A percentile compares a stretch with the other conserved stretches of the same genome.
Evolutionary conservation across 352 stramenopile genomes (phyloP).

Genomic region (Achlya hypogyna): DNA sequence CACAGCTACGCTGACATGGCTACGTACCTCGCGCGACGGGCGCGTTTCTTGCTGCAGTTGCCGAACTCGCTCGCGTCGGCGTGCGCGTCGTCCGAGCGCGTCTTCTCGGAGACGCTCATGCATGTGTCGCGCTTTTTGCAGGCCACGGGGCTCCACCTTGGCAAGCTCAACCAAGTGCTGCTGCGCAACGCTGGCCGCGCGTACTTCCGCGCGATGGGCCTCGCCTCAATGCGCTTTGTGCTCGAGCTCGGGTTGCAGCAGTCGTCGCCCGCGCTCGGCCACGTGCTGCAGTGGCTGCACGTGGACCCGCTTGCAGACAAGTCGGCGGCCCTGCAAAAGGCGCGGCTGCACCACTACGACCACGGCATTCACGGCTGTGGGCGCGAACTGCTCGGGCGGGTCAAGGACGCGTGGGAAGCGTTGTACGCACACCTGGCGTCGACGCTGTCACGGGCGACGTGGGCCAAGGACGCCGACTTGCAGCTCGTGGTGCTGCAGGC

Average conservation of each 20-base stretch:
- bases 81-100: conserved; percentile 59
- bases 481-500: conserved; percentile 74
- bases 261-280: conserved; percentile 27
- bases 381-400: conserved; percentile 63
- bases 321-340: background rate
- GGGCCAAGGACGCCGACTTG: conserved; percentile 66
- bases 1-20: conserved; percentile 76
- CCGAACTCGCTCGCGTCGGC: conserved; percentile 54
- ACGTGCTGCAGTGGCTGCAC: conserved; percentile 25
- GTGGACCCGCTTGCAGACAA: background rate
- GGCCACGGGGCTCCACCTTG: conserved; percentile 17
- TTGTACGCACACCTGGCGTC: conserved; percentile 71
- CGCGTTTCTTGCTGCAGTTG: conserved; percentile 74
- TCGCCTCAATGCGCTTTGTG: conserved; percentile 72
- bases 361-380: conserved; percentile 70
- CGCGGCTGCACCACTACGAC: conserved; percentile 43
- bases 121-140: conserved; percentile 76
- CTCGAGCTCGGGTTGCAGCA: conserved; percentile 34
- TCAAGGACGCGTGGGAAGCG: conserved; percentile 76
- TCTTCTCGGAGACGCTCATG: conserved; percentile 79
- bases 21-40: conserved; percentile 71
- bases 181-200: conserved; percentile 60
- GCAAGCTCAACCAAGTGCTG: conserved; percentile 55
- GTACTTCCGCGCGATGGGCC: conserved; percentile 68
- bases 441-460: conserved; percentile 73